A percentile compares a stretch with the other conserved stretches of the same genome.
Conservation (phyloP, 2,329 filamentous ascomycete genomes). For the Cytospora chrysosperma region DNA sequence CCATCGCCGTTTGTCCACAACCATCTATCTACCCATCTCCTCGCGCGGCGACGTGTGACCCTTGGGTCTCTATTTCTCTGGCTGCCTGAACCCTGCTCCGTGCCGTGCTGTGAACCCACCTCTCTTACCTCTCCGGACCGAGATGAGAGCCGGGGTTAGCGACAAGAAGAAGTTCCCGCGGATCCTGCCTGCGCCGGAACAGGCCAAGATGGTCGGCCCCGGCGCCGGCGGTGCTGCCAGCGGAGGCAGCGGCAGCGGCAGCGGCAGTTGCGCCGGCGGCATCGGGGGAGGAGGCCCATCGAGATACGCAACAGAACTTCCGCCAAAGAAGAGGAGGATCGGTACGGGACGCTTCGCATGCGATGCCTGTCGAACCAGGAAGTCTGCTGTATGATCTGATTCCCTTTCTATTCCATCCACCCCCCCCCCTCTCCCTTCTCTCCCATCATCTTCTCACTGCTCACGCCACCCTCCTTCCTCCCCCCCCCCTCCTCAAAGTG, state of each 20-base stretch:
- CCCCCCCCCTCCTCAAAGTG: no score
- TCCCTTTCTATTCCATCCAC: no score
- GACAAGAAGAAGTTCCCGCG: slow-evolving; percentile 9
- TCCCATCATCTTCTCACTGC: no score
- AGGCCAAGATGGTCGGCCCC: background rate
- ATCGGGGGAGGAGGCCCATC: background rate
- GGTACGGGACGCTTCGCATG: slow-evolving; percentile 16
- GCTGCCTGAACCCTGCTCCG: background rate
- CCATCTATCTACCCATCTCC: no score
- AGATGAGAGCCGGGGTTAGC: background rate
- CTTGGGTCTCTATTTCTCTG: background rate
- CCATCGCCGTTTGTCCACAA: no score
- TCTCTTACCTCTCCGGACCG: background rate
- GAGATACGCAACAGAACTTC: background rate
- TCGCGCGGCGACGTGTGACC: background rate
- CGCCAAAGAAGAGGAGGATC: slow-evolving; percentile 6
- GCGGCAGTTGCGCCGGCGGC: background rate
- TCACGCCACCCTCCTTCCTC: no score
- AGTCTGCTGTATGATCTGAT: slow-evolving; percentile 15
- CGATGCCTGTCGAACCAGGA: slow-evolving; percentile 18
- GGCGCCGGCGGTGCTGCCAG: background rate
- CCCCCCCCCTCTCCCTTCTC: no score
- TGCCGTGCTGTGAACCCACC: background rate
- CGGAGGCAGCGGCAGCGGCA: background rate
- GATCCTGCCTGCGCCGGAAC: slow-evolving; percentile 10